phyloP scores from a whole-genome alignment of 1,284 basidiomycete species.

The Hemileia vastatrix region DNA sequence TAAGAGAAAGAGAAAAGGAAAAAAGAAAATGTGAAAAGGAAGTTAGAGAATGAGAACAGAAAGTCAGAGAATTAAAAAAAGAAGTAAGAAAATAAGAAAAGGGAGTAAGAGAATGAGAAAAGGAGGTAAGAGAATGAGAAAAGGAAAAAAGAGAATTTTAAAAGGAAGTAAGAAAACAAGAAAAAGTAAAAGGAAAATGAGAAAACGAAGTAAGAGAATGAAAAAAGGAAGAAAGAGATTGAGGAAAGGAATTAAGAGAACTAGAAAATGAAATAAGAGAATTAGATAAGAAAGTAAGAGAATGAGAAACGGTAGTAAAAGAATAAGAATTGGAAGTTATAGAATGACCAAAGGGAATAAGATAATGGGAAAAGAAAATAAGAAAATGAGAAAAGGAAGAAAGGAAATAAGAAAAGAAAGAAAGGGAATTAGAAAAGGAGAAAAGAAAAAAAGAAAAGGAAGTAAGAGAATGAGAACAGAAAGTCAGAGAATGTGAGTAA shows the following conservation, averaged over 20 bases:
- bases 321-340: background rate
- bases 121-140: background rate
- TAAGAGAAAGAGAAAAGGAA: too few relatives aligned
- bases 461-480: background rate
- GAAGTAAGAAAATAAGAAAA: background rate
- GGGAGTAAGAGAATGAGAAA: background rate
- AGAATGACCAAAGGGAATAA: background rate
- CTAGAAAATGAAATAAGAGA: background rate
- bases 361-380: background rate
- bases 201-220: background rate
- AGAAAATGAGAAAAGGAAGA: background rate
- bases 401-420: background rate
- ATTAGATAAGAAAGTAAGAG: background rate
- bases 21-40: too few relatives aligned
- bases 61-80: too few relatives aligned
- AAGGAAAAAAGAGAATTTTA: background rate
- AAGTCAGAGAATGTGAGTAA: background rate
- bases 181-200: background rate
- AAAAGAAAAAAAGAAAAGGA: background rate
- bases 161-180: background rate
- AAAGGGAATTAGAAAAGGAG: background rate
- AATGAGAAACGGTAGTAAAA: background rate
- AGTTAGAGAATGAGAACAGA: too few relatives aligned
- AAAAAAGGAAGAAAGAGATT: background rate
- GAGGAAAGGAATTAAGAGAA: background rate